A percentile compares a stretch with the other conserved stretches of the same genome.
Conservation (phyloP, 2,329 filamentous ascomycete species). For the Davidsoniella neocaledoniae region DNA sequence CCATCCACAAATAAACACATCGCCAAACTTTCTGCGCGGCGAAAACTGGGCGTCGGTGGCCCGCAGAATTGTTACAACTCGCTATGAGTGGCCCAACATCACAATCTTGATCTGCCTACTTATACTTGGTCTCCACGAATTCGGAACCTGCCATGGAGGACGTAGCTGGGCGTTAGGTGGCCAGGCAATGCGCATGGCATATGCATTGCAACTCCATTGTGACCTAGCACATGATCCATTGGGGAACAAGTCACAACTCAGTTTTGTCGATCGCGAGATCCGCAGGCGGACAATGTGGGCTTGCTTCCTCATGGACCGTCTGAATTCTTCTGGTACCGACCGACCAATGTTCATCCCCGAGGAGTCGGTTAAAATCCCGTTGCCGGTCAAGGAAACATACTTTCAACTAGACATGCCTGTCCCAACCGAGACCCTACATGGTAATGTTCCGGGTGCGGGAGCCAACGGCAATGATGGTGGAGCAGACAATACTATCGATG, state of each 20-base stretch:
- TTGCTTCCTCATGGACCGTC: constrained; percentile 92
- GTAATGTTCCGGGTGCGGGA: constrained; percentile 43
- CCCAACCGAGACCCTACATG: constrained; percentile 67
- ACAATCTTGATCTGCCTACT: constrained; percentile 85
- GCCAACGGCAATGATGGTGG: constrained; percentile 30
- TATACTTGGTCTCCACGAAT: constrained; percentile 81
- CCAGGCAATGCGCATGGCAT: constrained; percentile 92
- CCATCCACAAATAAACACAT: constrained; percentile 61
- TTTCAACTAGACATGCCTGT: constrained; percentile 86
- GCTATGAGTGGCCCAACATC: constrained; percentile 91
- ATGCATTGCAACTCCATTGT: constrained; percentile 81
- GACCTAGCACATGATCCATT: constrained; percentile 72
- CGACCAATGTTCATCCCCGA: constrained; percentile 82
- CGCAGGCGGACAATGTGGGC: constrained; percentile 93
- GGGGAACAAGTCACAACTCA: constrained; percentile 35
- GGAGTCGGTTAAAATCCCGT: constrained; percentile 71
- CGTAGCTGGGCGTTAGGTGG: constrained; percentile 92
- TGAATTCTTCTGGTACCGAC: constrained; percentile 90
- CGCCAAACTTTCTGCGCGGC: constrained; percentile 66
- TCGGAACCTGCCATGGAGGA: constrained; percentile 90
- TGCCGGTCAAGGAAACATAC: constrained; percentile 78
- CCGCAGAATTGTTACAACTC: constrained; percentile 69
- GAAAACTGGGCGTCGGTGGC: constrained; percentile 82
- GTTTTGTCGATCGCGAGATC: constrained; percentile 87
- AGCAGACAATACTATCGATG: not conserved